A percentile compares a stretch with the other conserved stretches of the same genome.
Evolutionary conservation across 2,329 filamentous ascomycete species (phyloP).

Genomic region (Blastomyces gilchristii): DNA sequence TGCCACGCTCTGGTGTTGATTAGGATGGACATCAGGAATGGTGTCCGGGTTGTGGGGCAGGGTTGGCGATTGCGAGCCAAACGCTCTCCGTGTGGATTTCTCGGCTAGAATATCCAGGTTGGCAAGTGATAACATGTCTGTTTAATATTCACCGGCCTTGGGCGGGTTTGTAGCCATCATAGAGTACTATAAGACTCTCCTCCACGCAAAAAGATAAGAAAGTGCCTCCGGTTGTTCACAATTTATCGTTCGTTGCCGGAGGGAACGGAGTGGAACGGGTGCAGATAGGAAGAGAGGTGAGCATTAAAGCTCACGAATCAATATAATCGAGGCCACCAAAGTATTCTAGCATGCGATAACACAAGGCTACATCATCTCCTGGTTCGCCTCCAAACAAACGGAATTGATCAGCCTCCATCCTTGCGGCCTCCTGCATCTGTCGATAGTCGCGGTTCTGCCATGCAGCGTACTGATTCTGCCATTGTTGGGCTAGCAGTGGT

Average conservation of each 20-base stretch:
- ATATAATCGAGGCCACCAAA: slow-evolving; percentile 42
- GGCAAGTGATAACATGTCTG: neutral
- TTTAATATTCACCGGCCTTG: neutral
- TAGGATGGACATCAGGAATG: neutral
- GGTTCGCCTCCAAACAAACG: slow-evolving; percentile 38
- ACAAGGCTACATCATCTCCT: slow-evolving; percentile 36
- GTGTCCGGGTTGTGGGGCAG: neutral
- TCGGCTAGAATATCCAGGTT: neutral
- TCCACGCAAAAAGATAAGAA: neutral
- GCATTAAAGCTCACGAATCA: slow-evolving; percentile 26
- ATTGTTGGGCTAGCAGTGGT: slow-evolving; percentile 29
- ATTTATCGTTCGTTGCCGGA: neutral
- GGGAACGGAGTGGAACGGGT: neutral
- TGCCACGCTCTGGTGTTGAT: slow-evolving; percentile 24
- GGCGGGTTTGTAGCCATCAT: neutral
- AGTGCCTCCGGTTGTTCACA: neutral
- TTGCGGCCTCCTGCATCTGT: slow-evolving; percentile 22
- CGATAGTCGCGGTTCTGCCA: slow-evolving; percentile 31
- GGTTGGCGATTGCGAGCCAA: neutral
- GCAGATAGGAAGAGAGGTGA: neutral
- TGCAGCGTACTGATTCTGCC: slow-evolving; percentile 34
- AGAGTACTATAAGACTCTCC: neutral
- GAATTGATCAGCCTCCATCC: slow-evolving; percentile 33
- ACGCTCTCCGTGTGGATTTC: neutral
- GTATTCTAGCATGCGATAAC: slow-evolving; percentile 41